Conservation (phyloP, 2,329 filamentous ascomycete species). For the Trichoderma oligosporum region DNA sequence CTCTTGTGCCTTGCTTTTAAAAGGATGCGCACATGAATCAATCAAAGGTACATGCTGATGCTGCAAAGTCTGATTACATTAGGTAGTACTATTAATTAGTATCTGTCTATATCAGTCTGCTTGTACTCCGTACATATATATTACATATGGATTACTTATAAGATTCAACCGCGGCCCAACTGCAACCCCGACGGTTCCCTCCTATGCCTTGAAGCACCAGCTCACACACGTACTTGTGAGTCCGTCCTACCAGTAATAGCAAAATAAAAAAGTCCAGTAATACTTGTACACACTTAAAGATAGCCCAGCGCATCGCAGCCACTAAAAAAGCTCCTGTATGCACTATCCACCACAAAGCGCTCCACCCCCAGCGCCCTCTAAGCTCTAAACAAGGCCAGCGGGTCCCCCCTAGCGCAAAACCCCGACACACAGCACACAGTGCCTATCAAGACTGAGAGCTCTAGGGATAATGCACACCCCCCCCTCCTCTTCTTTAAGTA, state of each 20-base stretch:
- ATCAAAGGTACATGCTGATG: too few relatives aligned
- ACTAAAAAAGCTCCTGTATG: neutral
- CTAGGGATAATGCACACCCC: neutral
- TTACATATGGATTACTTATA: neutral
- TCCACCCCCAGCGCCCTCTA: slow-evolving; percentile 12
- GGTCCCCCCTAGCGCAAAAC: neutral
- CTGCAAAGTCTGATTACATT: too few relatives aligned
- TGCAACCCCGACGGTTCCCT: slow-evolving; percentile 8
- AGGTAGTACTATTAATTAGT: too few relatives aligned
- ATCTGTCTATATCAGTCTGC: neutral
- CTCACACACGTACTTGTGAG: too few relatives aligned
- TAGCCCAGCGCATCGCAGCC: slow-evolving; percentile 8
- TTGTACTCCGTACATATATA: neutral
- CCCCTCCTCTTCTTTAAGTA: neutral
- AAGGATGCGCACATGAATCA: too few relatives aligned
- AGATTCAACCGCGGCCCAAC: slow-evolving; percentile 1
- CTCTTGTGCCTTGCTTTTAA: too few relatives aligned
- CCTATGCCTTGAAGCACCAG: too few relatives aligned
- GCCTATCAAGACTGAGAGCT: neutral
- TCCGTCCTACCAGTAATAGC: too few relatives aligned
- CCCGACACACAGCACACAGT: neutral
- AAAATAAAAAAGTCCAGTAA: too few relatives aligned
- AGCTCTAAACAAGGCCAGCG: neutral
- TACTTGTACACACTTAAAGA: too few relatives aligned
- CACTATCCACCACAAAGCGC: too few relatives aligned